Percentiles rank a stretch among this genome's conserved stretches.
Evolutionary conservation across 495 filamentous ascomycete species (phyloP).

Genomic region (Aspergillus saccharolyticus): DNA sequence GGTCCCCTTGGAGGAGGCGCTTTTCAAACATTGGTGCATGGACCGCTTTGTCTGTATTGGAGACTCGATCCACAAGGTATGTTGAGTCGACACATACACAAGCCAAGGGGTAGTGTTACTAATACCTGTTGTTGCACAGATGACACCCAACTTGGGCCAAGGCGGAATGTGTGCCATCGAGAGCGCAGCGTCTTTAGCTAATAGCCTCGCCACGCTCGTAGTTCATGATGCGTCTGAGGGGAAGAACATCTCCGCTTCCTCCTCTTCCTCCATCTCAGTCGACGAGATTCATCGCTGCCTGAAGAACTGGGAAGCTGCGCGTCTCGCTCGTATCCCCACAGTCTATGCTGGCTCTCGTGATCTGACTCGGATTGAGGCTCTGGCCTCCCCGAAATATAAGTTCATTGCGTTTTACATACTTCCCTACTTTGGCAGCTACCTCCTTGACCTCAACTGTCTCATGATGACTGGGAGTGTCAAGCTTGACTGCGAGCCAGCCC

Average conservation of each 20-base stretch:
- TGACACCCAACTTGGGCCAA: conserved; percentile 5
- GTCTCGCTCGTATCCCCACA: not conserved
- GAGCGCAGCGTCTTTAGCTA: conserved; percentile 2
- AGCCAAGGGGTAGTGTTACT: not conserved
- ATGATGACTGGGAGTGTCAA: not conserved
- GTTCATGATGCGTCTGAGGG: not conserved
- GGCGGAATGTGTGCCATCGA: conserved; percentile 8
- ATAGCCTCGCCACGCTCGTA: conserved; percentile 13
- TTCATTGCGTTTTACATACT: not conserved
- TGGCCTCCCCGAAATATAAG: not conserved
- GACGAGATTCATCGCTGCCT: not conserved
- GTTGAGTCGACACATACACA: not conserved
- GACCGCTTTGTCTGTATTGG: conserved; percentile 7
- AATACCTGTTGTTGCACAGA: not conserved
- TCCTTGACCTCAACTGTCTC: not conserved
- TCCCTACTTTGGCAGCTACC: not conserved
- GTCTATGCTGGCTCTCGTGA: not conserved
- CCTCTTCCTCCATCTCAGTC: not conserved
- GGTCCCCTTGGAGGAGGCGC: conserved; percentile 1
- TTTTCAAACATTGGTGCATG: not conserved
- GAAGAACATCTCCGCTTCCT: too few relatives aligned
- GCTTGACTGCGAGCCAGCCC: not conserved
- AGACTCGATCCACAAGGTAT: conserved; percentile 7
- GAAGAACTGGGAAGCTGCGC: not conserved
- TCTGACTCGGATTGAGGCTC: not conserved